Evolutionary conservation across 106 monocot genomes (phyloP).

Genomic region (Apostasia shenzhenica): DNA sequence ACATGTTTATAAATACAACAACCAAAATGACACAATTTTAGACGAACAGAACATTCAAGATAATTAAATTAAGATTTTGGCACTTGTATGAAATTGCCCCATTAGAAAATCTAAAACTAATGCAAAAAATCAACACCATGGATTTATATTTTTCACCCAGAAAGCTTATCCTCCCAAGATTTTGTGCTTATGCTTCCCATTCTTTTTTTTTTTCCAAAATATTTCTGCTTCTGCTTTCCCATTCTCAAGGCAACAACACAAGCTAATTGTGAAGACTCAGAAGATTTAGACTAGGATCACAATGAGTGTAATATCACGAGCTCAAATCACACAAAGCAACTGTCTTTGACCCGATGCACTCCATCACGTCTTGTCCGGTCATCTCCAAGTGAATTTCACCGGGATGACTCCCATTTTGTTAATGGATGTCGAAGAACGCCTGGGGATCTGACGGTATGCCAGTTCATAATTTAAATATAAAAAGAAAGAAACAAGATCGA

Average conservation of each 20-base stretch:
- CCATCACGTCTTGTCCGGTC: constrained; percentile 17
- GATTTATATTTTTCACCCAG: too few species aligned
- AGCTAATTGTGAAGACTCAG: constrained; percentile 10
- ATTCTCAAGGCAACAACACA: constrained; percentile 15
- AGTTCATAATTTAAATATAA: not conserved
- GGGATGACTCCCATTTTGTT: constrained; percentile 19
- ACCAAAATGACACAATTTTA: too few species aligned
- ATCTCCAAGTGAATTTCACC: constrained; percentile 20
- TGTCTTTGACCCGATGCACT: constrained; percentile 10
- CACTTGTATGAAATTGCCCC: too few species aligned
- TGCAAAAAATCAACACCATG: too few species aligned
- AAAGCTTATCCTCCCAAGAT: too few species aligned
- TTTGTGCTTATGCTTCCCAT: too few species aligned
- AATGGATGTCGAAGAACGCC: constrained; percentile 20
- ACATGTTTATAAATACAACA: too few species aligned
- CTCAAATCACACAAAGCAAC: constrained; percentile 12
- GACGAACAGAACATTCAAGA: too few species aligned
- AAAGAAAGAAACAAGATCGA: too few species aligned
- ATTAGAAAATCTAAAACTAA: too few species aligned
- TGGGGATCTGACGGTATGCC: constrained; percentile 9
- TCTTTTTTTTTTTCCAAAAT: too few species aligned
- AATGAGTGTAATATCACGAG: constrained; percentile 17
- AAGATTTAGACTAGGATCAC: constrained; percentile 17
- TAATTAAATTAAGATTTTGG: too few species aligned
- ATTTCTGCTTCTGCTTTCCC: not conserved